These are phyloP conservation scores for Pseudogymnoascus sp. DNA, from an alignment of 2,329 filamentous ascomycete species.

Conservation along the genomic window DNA sequence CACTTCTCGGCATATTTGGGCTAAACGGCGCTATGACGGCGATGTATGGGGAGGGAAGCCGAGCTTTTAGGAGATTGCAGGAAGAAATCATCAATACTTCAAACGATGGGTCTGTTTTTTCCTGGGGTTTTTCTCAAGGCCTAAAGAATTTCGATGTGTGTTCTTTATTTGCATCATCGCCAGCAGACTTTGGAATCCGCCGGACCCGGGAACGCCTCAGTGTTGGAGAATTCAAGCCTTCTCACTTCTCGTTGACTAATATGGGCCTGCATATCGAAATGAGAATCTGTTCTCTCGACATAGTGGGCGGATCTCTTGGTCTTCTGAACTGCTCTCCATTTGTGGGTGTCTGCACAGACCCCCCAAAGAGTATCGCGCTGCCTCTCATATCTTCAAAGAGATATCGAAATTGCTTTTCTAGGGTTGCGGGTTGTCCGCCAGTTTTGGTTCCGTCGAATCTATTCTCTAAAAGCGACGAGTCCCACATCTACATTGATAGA, in stretches of 20 bases:
- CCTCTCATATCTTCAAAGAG: neutral
- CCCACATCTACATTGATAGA: neutral
- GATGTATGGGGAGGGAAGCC: conserved; percentile 33
- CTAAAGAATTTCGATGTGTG: neutral
- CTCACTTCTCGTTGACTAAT: neutral
- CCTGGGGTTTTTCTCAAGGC: conserved; percentile 15
- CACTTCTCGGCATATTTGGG: conserved; percentile 35
- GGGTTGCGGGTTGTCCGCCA: neutral
- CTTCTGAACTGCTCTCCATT: neutral
- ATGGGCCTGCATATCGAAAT: neutral
- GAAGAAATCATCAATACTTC: conserved; percentile 29
- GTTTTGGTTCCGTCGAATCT: neutral
- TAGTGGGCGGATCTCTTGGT: neutral
- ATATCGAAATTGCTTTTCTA: neutral
- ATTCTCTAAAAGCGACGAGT: neutral
- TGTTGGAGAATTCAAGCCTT: neutral
- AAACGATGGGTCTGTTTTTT: conserved; percentile 29
- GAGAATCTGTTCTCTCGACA: neutral
- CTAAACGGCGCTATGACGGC: conserved; percentile 36
- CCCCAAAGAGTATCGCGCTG: neutral
- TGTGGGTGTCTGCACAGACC: neutral
- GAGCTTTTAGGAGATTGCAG: conserved; percentile 30
- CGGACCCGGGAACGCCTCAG: neutral
- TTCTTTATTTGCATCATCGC: conserved; percentile 3
- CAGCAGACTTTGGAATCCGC: neutral